Base-by-base conservation (phyloP, 179 eudicot genomes). In the Carnegiea gigantea region DNA sequence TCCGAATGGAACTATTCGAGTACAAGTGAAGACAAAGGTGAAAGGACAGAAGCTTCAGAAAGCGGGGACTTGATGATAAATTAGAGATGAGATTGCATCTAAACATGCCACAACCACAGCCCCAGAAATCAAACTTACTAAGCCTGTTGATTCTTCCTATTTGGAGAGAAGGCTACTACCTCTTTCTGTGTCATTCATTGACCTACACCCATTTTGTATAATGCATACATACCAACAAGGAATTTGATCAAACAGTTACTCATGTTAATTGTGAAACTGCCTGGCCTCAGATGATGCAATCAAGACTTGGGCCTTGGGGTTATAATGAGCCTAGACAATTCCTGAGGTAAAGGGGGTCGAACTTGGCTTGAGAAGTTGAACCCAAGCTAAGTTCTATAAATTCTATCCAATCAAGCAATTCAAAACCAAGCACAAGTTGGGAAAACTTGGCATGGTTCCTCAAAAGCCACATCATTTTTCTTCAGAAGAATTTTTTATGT, bases 381-480 rank as follows among this genome's bases (percentile, higher is more conserved):
- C 18, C 71, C 26, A 17, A 60, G 24, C 5, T 60, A 60, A 60
- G 67, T 24, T 60, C 26, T 33, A 33, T 3, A 33, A 28, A 2
- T 33, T 33, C 36, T 60, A 60, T 60, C 67, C 17, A 26, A 67
- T 67, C 38, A 28, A 28, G 38, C 20, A 26, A 28, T 14, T 67
- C 38, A 67, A 67, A 67, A 67, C 71, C 71, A 67, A 67, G 38
- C 71, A 18, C 30, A 23, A 28, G 71, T 67, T 24, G 36, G 71
- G 36, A 26, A 65, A 24, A 24, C 36, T 65, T n/a, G 3, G 68
- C 14, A 13, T 15, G n/a, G 20, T 15, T 5, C 5, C 6, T 18
- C n/a, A 20, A 20, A 57, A 57, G 62, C 62, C 23, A 57, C 5
- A 18, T 57, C 62, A 57, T 14, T 57, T 57, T 57, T 57, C 12